phyloP scores from a whole-genome alignment of 768 basidiomycete genomes.

The Collybia nuda region DNA sequence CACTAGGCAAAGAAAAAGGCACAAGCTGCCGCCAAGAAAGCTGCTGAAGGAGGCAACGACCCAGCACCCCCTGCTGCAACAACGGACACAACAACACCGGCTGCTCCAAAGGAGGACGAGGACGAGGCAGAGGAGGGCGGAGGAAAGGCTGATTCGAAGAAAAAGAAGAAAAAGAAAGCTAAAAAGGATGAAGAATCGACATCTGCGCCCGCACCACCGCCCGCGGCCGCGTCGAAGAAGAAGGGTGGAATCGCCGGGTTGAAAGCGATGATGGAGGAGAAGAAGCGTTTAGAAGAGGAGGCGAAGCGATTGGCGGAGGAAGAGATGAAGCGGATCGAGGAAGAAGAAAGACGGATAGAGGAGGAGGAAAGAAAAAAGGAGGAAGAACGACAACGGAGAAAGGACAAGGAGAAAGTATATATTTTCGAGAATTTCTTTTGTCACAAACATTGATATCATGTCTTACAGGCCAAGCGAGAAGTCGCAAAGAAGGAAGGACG shows the following conservation, averaged over 20 bases:
- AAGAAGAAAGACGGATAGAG: slow-evolving; percentile 77
- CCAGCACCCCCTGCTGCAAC: slow-evolving; percentile 24
- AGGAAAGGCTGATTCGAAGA: slow-evolving; percentile 60
- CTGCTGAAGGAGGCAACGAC: slow-evolving; percentile 28
- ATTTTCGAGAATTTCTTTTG: slow-evolving; percentile 1
- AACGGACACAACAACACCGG: slow-evolving; percentile 20
- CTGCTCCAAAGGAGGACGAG: slow-evolving; percentile 48
- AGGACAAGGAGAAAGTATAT: slow-evolving; percentile 85
- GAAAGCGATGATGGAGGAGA: slow-evolving; percentile 91
- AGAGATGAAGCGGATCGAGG: slow-evolving; percentile 78
- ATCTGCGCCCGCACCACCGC: slow-evolving; percentile 34
- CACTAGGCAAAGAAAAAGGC: slow-evolving; percentile 91
- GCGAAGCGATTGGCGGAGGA: slow-evolving; percentile 71
- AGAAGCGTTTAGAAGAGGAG: slow-evolving; percentile 87
- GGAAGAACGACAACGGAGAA: slow-evolving; percentile 80
- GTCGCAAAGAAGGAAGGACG: slow-evolving; percentile 92
- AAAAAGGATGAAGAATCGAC: slow-evolving; percentile 56
- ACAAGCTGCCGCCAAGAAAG: slow-evolving; percentile 85
- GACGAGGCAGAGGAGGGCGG: slow-evolving; percentile 65
- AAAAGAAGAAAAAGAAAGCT: slow-evolving; percentile 88
- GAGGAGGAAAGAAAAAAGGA: slow-evolving; percentile 79
- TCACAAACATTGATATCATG: slow-evolving; percentile 3
- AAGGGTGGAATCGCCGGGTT: slow-evolving; percentile 80
- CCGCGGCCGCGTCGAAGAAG: slow-evolving; percentile 58
- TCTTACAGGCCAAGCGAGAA: slow-evolving; percentile 80